Evolutionary conservation across 345 rosid genomes (phyloP).

Genomic region (Eucalyptus virginea): DNA sequence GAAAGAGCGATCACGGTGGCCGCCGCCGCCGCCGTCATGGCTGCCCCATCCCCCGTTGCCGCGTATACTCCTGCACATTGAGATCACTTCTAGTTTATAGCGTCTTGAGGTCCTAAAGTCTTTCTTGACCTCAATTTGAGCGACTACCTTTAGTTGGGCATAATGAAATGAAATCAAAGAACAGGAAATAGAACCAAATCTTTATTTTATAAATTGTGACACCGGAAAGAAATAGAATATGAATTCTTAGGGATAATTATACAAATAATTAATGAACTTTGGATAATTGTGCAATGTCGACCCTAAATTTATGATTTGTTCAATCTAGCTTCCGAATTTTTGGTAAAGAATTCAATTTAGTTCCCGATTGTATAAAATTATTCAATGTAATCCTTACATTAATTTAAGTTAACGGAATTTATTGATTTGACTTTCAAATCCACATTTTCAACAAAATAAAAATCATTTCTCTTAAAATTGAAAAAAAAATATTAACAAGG

Average conservation of each 20-base stretch:
- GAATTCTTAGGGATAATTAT: background rate
- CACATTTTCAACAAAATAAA: no score
- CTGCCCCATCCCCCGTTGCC: background rate
- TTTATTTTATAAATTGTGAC: no score
- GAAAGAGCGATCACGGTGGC: background rate
- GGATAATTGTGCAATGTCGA: accelerated
- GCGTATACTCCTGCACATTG: background rate
- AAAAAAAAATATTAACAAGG: no score
- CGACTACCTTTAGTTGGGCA: background rate
- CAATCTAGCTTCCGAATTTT: accelerated
- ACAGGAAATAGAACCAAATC: accelerated
- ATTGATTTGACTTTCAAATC: background rate
- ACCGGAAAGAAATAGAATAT: background rate
- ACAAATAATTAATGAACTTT: no score
- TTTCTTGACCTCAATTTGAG: background rate
- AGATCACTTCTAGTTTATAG: background rate
- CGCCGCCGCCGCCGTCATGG: background rate
- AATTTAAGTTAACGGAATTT: background rate
- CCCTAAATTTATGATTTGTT: accelerated
- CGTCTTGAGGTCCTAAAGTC: background rate
- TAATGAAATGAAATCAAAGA: background rate
- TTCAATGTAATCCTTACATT: no score
- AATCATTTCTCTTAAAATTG: background rate
- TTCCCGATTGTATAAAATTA: no score
- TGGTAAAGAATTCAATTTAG: no score